phyloP scores from a whole-genome alignment of 495 filamentous ascomycete genomes.

The Cairneyella variabilis region DNA sequence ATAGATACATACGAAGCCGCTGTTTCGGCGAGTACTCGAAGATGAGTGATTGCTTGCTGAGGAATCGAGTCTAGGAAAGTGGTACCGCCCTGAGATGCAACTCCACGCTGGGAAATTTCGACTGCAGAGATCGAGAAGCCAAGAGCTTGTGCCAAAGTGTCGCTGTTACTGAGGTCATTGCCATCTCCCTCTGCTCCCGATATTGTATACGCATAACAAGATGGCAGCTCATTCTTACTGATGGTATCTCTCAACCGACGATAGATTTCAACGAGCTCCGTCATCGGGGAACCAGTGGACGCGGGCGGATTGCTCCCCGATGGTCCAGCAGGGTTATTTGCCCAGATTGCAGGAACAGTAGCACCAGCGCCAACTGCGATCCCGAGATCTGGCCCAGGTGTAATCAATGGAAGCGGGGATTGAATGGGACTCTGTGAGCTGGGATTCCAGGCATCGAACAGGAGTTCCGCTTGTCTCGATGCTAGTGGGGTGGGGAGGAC shows the following conservation, averaged over 20 bases:
- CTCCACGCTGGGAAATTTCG: slow-evolving; percentile 89
- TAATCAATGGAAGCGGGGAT: not conserved
- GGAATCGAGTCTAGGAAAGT: slow-evolving; percentile 84
- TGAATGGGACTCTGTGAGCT: not conserved
- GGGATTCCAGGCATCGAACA: slow-evolving; percentile 25
- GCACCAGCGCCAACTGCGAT: not conserved
- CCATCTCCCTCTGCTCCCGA: slow-evolving; percentile 14
- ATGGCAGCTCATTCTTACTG: slow-evolving; percentile 59
- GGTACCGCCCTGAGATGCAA: slow-evolving; percentile 68
- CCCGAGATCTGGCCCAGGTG: not conserved
- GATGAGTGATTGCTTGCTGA: slow-evolving; percentile 73
- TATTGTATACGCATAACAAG: not conserved
- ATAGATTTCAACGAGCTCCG: slow-evolving; percentile 79
- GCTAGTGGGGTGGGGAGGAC: slow-evolving; percentile 58
- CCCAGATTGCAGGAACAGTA: slow-evolving; percentile 13
- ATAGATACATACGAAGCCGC: slow-evolving; percentile 79
- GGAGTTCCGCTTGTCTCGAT: slow-evolving; percentile 49
- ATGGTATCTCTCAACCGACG: slow-evolving; percentile 76
- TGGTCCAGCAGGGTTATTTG: slow-evolving; percentile 2
- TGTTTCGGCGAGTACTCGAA: slow-evolving; percentile 89
- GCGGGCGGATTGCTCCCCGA: slow-evolving; percentile 15
- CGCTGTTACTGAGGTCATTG: slow-evolving; percentile 21
- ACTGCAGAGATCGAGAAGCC: slow-evolving; percentile 86
- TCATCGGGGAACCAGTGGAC: slow-evolving; percentile 44
- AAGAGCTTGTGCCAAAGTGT: slow-evolving; percentile 60